These are phyloP conservation scores for Dendrobium chrysotoxum DNA, from an alignment of 106 monocot genomes.

Conservation along the genomic window DNA sequence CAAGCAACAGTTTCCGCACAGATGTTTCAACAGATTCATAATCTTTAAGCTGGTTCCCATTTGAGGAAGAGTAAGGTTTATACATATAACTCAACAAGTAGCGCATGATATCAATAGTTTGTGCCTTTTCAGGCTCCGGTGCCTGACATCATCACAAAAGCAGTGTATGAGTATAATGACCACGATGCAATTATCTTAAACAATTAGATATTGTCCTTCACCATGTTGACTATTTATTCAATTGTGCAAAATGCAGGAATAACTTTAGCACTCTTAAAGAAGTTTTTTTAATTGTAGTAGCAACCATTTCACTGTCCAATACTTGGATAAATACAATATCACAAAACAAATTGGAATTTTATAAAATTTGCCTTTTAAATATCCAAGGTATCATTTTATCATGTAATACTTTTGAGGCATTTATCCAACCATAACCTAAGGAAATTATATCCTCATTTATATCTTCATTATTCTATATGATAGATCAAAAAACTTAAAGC, in stretches of 20 bases:
- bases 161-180: not conserved
- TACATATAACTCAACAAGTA: constrained; percentile 76
- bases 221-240: not conserved
- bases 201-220: not conserved
- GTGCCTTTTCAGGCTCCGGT: constrained; percentile 37
- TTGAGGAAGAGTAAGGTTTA: constrained; percentile 8
- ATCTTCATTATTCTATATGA: no score
- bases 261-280: not conserved
- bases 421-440: no score
- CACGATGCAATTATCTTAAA: not conserved
- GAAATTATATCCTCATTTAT: no score
- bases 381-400: no score
- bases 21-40: constrained; percentile 51
- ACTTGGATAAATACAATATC: no score
- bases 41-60: constrained; percentile 10
- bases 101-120: constrained; percentile 73
- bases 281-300: not conserved
- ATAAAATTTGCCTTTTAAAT: no score
- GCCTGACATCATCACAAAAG: constrained; percentile 29
- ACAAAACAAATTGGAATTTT: no score
- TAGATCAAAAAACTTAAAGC: no score
- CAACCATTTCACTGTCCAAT: no score
- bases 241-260: not conserved
- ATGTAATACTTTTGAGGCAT: no score
- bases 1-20: constrained; percentile 40